Evolutionary conservation across 306 rosid species (phyloP).

Genomic region (Inga leiocalycina): DNA sequence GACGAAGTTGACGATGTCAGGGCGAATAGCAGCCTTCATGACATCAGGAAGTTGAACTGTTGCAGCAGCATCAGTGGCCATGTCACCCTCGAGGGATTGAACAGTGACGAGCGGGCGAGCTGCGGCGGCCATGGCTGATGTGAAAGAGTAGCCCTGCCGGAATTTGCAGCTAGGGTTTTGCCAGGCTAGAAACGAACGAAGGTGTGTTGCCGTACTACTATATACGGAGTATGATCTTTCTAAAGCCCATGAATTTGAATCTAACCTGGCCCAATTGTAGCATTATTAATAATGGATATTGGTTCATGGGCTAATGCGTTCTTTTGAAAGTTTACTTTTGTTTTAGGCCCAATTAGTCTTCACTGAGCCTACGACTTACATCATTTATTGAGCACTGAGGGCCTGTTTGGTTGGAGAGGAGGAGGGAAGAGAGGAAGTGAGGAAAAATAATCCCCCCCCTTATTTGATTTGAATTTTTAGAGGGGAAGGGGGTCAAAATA

Average conservation of each 20-base stretch:
- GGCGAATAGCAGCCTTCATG: slow-evolving; percentile 68
- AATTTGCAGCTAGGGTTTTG: slow-evolving; percentile 18
- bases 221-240: neutral
- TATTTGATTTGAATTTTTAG: no score
- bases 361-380: neutral
- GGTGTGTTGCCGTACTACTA: neutral
- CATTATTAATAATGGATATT: no score
- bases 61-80: slow-evolving; percentile 51
- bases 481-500: no score
- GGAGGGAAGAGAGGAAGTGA: no score
- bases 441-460: no score
- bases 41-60: slow-evolving; percentile 60
- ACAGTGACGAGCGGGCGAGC: slow-evolving; percentile 75
- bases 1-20: slow-evolving; percentile 66
- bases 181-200: neutral
- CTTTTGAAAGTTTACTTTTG: neutral
- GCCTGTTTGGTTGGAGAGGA: no score
- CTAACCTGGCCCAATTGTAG: neutral
- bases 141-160: neutral
- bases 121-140: slow-evolving; percentile 58
- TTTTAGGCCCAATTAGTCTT: neutral
- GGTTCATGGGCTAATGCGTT: neutral
- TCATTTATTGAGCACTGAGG: neutral
- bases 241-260: neutral
- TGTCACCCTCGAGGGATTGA: slow-evolving; percentile 61